Percentiles rank a stretch among this genome's conserved stretches.
These are phyloP conservation scores for Lachnum nothofagi DNA, from an alignment of 2,329 filamentous ascomycete species.

Conservation along the genomic window DNA sequence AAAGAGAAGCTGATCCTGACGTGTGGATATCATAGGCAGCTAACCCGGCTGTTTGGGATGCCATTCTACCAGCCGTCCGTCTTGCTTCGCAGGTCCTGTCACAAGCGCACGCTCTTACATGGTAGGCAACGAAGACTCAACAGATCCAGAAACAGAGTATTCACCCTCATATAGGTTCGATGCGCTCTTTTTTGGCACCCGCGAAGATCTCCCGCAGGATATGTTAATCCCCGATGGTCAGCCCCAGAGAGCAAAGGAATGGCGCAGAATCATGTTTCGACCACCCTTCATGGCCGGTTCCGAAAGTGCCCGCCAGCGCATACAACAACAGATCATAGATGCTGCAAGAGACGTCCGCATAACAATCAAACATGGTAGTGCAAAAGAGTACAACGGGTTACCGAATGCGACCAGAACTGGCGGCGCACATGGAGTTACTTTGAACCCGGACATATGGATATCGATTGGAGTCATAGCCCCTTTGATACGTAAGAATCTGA, in stretches of 20 bases:
- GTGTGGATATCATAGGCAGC: background rate
- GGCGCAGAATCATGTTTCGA: background rate
- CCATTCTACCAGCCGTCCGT: background rate
- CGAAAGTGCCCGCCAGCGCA: background rate
- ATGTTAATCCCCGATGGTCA: background rate
- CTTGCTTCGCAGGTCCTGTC: background rate
- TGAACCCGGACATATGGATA: background rate
- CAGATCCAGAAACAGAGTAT: background rate
- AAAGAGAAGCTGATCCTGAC: no score
- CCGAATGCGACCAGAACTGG: no score
- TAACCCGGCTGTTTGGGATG: background rate
- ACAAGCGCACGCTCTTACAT: background rate
- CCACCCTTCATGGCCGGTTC: background rate
- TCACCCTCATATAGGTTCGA: background rate
- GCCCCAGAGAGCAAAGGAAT: background rate
- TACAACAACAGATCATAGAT: background rate
- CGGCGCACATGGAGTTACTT: background rate
- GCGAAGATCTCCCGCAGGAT: background rate
- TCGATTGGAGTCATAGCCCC: background rate
- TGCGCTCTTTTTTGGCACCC: background rate
- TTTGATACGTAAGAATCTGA: background rate
- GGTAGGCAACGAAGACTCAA: background rate
- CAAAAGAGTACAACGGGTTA: no score
- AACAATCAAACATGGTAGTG: no score
- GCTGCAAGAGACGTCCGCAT: background rate